Evolutionary conservation across 2,329 filamentous ascomycete genomes (phyloP), one percentile per base, ranked within the genome.

Genomic region (Rhynchosporium graminicola): DNA sequence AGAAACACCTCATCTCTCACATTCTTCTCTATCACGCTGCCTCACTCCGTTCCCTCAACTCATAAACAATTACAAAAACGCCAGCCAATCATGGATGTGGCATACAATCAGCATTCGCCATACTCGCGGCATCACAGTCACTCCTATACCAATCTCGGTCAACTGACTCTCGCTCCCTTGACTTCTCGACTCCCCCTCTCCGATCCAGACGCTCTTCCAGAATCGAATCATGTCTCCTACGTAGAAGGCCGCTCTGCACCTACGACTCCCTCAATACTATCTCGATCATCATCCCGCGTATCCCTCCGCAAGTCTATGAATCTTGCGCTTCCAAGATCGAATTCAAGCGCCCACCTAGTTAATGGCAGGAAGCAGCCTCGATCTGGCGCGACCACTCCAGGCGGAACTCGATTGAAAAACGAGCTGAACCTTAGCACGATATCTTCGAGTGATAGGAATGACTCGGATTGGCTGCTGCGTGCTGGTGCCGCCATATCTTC

Each of bases 381-480:
- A 68, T 70, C 70, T 38, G 68, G 66, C n/a, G 47, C 66, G 10
- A 65, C 65, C 13, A 71, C 72, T 4, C 71, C 72, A 0, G 63
- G 67, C 6, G 63, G 64, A 15, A 64, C 65, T 9, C 68, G 66
- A 50, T 51, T 66, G 47, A 62, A 65, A 46, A 64, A 71, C 71
- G n/a, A 54, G 10, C 36, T 62, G 12, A 65, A 33, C 4, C 43
- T 68, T 8, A 66, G 72, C 73, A 60, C 71, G 64, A 57, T 73
- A 65, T 63, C 70, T 59, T 55, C 65, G 45, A 57, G 67, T 57
- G 77, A 81, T 65, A 75, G 75, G 43, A 77, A 77, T 61, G 81
- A 87, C 68, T 83, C 82, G 61, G 86, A 88, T 74, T 90, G 87
- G 87, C 76, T 90, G 51, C 77, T 87, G 29, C 81, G 86, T 36